These are phyloP conservation scores for Pseudocercospora ulei DNA, from an alignment of 2,329 filamentous ascomycete genomes.

Conservation along the genomic window DNA sequence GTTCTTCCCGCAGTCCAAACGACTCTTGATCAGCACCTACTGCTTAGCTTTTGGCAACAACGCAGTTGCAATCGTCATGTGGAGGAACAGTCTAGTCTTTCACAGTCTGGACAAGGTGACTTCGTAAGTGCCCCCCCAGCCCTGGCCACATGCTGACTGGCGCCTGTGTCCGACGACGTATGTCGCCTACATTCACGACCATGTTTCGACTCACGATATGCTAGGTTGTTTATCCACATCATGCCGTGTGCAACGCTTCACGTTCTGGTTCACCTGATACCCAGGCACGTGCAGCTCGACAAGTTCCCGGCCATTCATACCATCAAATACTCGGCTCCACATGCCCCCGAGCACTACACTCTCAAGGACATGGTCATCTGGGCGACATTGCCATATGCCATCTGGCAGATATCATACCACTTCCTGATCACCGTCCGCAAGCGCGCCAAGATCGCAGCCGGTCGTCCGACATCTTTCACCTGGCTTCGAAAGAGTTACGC, in stretches of 20 bases:
- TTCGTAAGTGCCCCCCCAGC: slow-evolving; percentile 43
- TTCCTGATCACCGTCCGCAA: slow-evolving; percentile 90
- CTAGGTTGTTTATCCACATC: slow-evolving; percentile 88
- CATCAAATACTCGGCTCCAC: slow-evolving; percentile 59
- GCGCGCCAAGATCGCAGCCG: slow-evolving; percentile 90
- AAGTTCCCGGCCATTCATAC: slow-evolving; percentile 78
- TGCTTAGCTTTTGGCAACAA: slow-evolving; percentile 95
- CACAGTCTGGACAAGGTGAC: slow-evolving; percentile 98
- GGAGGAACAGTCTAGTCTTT: slow-evolving; percentile 96
- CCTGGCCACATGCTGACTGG: slow-evolving; percentile 13
- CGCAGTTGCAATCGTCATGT: slow-evolving; percentile 95
- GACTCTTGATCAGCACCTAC: slow-evolving; percentile 83
- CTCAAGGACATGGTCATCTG: slow-evolving; percentile 80
- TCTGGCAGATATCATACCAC: slow-evolving; percentile 92
- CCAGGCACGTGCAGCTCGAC: slow-evolving; percentile 53
- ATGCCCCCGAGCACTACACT: slow-evolving; percentile 64
- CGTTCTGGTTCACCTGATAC: slow-evolving; percentile 75
- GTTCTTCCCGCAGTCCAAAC: slow-evolving; percentile 81
- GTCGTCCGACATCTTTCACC: slow-evolving; percentile 90
- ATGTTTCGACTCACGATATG: slow-evolving; percentile 8
- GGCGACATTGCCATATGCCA: slow-evolving; percentile 82
- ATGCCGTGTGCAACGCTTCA: slow-evolving; percentile 95
- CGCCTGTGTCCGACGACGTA: slow-evolving; percentile 22
- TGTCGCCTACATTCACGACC: slow-evolving; percentile 7
- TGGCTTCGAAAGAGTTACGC: slow-evolving; percentile 90